phyloP scores from a whole-genome alignment of 768 basidiomycete species.

The Leccinum disarticulatum region DNA sequence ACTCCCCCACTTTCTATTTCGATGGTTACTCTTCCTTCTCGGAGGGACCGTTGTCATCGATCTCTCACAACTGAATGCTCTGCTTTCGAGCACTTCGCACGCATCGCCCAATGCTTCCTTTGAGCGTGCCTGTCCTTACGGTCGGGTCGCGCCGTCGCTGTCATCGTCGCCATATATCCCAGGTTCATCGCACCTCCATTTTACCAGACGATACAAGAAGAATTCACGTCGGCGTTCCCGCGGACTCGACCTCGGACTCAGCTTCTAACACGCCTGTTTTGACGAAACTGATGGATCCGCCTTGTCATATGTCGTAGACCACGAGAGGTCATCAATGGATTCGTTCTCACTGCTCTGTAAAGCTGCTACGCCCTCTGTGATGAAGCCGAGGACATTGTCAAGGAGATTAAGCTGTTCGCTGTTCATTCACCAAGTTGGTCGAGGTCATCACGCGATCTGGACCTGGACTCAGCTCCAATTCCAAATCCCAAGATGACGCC shows the following conservation, averaged over 20 bases:
- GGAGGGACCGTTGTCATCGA: conserved; percentile 63
- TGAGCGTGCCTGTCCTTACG: conserved; percentile 41
- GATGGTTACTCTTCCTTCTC: conserved; percentile 62
- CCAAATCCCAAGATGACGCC: too few relatives aligned
- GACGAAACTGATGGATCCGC: conserved; percentile 24
- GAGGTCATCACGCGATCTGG: too few relatives aligned
- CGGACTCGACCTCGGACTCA: conserved; percentile 8
- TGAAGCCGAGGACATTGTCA: conserved; percentile 65
- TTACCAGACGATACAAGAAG: conserved; percentile 82
- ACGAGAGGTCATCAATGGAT: conserved; percentile 46
- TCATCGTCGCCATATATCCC: conserved; percentile 70
- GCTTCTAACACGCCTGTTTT: conserved; percentile 33
- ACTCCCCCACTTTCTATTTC: conserved; percentile 71
- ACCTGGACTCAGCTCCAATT: too few relatives aligned
- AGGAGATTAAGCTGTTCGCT: conserved; percentile 51
- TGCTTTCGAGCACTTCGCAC: conserved; percentile 55
- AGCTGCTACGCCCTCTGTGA: conserved; percentile 67
- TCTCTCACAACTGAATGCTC: conserved; percentile 53
- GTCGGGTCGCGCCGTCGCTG: conserved; percentile 51
- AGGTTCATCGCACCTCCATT: conserved; percentile 63
- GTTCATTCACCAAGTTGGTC: too few relatives aligned
- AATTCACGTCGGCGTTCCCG: conserved; percentile 41
- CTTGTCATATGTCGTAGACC: conserved; percentile 53
- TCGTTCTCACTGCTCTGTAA: conserved; percentile 53
- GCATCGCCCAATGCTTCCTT: conserved; percentile 46